Evolutionary conservation across 345 rosid genomes (phyloP), one percentile per base, ranked within the genome.

Genomic region (Arabidopsis arenosa): DNA sequence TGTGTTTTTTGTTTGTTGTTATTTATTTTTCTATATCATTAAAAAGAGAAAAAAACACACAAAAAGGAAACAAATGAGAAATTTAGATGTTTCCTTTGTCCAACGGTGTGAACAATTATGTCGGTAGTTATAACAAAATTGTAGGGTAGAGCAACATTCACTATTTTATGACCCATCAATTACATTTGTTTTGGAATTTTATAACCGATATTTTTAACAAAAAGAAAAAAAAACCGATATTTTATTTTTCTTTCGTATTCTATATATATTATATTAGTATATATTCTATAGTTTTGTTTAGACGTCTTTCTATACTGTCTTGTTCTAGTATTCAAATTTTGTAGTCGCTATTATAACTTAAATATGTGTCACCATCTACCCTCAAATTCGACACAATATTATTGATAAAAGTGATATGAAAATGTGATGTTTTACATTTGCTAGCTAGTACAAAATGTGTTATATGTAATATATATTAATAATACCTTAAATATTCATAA

Each of bases 71-170:
- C 54, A 60, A 53, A 48, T 12, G 65, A 69, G 33, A 70, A 30
- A 39, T 47, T 49, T 63, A 54, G 17, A 63, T 62, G 68, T 57
- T 65, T 72, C 80, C 71, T 53, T 5, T 62, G 59, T 63, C 71
- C 62, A 65, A 72, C 30, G 66, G 76, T 64, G 48, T 56, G 73
- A 77, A 77, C 76, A 64, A 40, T 58, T 43, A 40, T 78, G 77
- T 78, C 81, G 77, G 81, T 65, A 13, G 73, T 71, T 78, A 58
- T 49, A 18, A 78, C 35, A 57, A 70, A 62, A 63, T 9, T 45
- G 80, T 70, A 63, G 80, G 80, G 80, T 64, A 35, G 28, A 45
- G 32, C 69, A 70, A 63, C 57, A 70, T 76, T 76, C 66, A 56
- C 58, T 64, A 70, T 63, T 63, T 69, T 23, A 68, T 62, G 69